Percentiles rank a stretch among this genome's conserved stretches.
These are phyloP conservation scores for Quercus dentata DNA, from an alignment of 306 rosid genomes.

Conservation along the genomic window DNA sequence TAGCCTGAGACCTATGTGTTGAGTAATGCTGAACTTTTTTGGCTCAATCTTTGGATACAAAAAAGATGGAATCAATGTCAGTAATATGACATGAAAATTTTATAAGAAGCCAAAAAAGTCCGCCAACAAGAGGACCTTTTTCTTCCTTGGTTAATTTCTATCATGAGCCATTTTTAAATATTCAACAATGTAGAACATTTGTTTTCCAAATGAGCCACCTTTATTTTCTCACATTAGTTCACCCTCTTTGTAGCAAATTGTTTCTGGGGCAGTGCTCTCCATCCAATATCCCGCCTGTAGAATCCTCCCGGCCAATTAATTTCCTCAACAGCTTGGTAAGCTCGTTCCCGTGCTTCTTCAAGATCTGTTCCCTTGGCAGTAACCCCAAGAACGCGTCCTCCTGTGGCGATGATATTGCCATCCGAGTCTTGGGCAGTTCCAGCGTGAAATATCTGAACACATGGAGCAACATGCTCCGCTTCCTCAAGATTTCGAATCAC, in stretches of 20 bases:
- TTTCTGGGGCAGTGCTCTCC: slow-evolving; percentile 85
- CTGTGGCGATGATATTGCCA: slow-evolving; percentile 67
- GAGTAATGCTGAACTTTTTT: neutral
- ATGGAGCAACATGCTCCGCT: slow-evolving; percentile 70
- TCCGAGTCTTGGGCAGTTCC: slow-evolving; percentile 78
- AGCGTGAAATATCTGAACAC: slow-evolving; percentile 84
- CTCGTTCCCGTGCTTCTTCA: slow-evolving; percentile 75
- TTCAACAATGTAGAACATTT: neutral
- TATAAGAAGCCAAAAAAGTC: neutral
- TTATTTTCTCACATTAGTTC: slow-evolving; percentile 4
- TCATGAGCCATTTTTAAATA: neutral
- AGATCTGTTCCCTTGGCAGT: slow-evolving; percentile 81
- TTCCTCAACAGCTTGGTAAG: slow-evolving; percentile 66
- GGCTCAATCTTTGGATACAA: neutral
- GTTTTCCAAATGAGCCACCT: neutral
- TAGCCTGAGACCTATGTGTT: neutral
- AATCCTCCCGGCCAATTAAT: slow-evolving; percentile 87
- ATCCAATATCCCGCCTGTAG: slow-evolving; percentile 85
- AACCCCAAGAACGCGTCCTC: slow-evolving; percentile 95
- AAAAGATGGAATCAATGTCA: neutral
- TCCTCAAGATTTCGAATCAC: slow-evolving; percentile 71
- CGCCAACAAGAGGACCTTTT: neutral
- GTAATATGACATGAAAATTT: neutral
- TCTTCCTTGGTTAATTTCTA: neutral
- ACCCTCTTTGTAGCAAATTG: slow-evolving; percentile 35